Evolutionary conservation across 768 basidiomycete genomes (phyloP).

Genomic region (Austroboletus eburneus): DNA sequence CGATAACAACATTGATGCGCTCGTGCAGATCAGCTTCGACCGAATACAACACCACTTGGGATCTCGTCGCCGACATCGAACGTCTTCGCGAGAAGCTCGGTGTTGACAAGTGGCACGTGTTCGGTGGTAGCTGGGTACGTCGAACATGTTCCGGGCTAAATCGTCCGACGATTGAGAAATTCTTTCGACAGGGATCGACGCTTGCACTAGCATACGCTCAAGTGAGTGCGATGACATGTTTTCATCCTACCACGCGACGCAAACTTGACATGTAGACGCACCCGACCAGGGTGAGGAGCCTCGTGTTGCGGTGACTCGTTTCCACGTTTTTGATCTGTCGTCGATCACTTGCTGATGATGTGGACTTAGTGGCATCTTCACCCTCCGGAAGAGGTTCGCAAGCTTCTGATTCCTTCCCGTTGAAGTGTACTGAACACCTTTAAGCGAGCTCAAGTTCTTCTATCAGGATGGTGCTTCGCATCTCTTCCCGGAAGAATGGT

Average conservation of each 20-base stretch:
- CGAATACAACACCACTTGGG: constrained; percentile 92
- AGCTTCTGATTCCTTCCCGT: neutral
- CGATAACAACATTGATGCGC: constrained; percentile 1
- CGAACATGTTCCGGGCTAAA: neutral
- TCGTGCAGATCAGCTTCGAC: constrained; percentile 60
- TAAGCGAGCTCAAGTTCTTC: constrained; percentile 84
- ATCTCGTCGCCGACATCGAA: constrained; percentile 88
- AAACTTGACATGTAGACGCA: constrained; percentile 47
- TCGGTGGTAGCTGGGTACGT: constrained; percentile 88
- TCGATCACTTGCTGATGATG: neutral
- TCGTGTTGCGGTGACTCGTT: constrained; percentile 63
- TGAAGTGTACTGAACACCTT: neutral
- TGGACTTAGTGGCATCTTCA: constrained; percentile 74
- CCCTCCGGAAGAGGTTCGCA: constrained; percentile 67
- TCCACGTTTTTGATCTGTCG: neutral
- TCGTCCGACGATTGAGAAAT: neutral
- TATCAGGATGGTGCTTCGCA: constrained; percentile 84
- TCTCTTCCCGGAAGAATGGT: constrained; percentile 89
- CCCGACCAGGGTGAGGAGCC: constrained; percentile 72
- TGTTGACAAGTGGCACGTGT: constrained; percentile 89
- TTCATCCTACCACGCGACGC: neutral
- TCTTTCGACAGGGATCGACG: constrained; percentile 67
- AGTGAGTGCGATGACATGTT: constrained; percentile 33
- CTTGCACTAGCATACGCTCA: constrained; percentile 84
- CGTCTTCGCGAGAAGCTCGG: constrained; percentile 68